Base-by-base conservation (phyloP, 495 filamentous ascomycete species). In the Astrothelium macrocarpum region DNA sequence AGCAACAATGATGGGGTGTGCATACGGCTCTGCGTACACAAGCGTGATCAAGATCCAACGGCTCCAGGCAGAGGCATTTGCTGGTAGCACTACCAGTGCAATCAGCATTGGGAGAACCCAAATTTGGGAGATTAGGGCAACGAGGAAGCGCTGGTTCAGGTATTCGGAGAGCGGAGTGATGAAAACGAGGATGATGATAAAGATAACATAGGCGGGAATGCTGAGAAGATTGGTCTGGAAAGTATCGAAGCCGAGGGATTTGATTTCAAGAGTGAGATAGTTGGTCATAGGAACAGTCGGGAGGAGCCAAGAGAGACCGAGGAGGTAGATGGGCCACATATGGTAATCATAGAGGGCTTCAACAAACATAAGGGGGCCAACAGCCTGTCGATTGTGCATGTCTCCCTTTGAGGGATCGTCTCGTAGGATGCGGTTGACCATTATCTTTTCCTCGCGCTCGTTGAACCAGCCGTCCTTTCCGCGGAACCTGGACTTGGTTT, bases 381-480 rank as follows among this genome's bases (percentile, higher is more conserved):
- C 75, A 1, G 78, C 75, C 67, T 85, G 77, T 2, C 80, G 77
- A 65, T 87, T 87, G 74, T 85, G 80, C 83, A 86, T 87, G 63
- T 81, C 67, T 64, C 82, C 84, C 68, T 87, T 88, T 63, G 76
- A 78, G 18, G 84, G 84, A 67, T 87, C 85, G 53, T 87, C 85
- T 32, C 85, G 81, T 2, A 87, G 75, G 12, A 87, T 74, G 0
- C 84, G 78, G 67, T 87, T 88, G 46, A 86, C 84, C 16, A 87
- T 72, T 64, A 88, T 87, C n/a, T 66, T 67, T 49, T 81, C 82
- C 64, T 86, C 84, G 23, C 76, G 78, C 10, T 84, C 83, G 0
- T 69, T 79, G 68, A 86, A 86, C 85, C 85, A 88, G 1, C 46
- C 91, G 79, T 65, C 78, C 82, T 12, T 82, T 81, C 56, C 76